Base-by-base conservation (phyloP, 139 green algal species). In the Raphidocelis subcapitata region DNA sequence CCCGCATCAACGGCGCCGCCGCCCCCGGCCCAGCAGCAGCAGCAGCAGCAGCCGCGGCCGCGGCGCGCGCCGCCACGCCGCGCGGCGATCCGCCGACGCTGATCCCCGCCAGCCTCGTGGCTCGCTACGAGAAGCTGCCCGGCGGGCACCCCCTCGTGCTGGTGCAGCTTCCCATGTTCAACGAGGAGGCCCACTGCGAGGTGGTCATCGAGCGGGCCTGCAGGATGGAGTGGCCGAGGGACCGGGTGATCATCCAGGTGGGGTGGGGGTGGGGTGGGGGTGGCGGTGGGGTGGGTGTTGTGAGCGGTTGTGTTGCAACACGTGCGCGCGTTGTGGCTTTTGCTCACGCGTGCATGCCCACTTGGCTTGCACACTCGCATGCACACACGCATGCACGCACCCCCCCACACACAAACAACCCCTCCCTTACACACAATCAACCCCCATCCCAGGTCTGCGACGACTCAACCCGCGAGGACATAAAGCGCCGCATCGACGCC, bases 131-230 rank as follows among this genome's bases (percentile, higher is more conserved):
- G 41, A 8, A 49, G 41, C 41, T 49, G 41, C 41, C 41, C 41
- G 12, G 12, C 47, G 60, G 49, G 46, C 70, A 65, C 32, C 70
- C 70, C 0, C 5, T 77, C 4, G 70, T 77, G 29, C 70, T 77
- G 29, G 70, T 77, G 70, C 62, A 69, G 62, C 62, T 56, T 3
- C 62, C 29, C 32, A 54, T 54, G 62, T 54, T 31, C 36, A 68
- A 56, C 3, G 70, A 77, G 62, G 70, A 77, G 61, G 70, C 70
- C 33, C 70, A 77, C 41, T 77, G 70, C 29, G 70, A 77, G 47
- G 61, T 70, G 23, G 61, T 77, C 3, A 70, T 77, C 29, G 70
- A 77, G 32, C 46, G 70, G 3, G 70, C 70, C 3, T 77, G 70
- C 61, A 63, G 67, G 31, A 77, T 77, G 41, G 44, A 62, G 3